Evolutionary conservation across 2,329 filamentous ascomycete species (phyloP).

Genomic region (Mycosphaerelloides madeirae): DNA sequence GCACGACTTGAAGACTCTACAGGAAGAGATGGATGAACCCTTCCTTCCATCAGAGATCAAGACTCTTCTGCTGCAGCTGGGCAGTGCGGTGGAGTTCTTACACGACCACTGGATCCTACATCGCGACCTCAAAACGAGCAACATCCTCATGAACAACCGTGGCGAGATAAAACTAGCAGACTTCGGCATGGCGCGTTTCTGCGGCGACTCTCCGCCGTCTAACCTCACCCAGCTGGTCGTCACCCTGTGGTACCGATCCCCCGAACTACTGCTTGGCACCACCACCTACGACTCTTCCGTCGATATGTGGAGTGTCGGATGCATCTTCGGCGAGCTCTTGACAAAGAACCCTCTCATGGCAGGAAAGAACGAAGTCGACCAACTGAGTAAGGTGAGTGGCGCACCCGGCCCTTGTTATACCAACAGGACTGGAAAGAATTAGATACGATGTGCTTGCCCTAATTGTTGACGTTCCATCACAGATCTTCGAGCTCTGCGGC

Average conservation of each 20-base stretch:
- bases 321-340: conserved; percentile 89
- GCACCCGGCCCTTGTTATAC: conserved; percentile 18
- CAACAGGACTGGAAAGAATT: conserved; percentile 24
- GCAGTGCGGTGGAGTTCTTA: conserved; percentile 74
- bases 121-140: conserved; percentile 88
- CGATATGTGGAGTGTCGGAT: conserved; percentile 95
- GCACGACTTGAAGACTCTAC: conserved; percentile 89
- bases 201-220: conserved; percentile 66
- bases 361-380: conserved; percentile 87
- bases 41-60: conserved; percentile 92
- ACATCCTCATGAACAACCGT: conserved; percentile 90
- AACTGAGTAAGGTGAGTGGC: conserved; percentile 60
- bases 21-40: conserved; percentile 89
- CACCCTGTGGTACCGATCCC: conserved; percentile 92
- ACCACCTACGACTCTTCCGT: conserved; percentile 69
- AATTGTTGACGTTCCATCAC: conserved; percentile 21
- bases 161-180: conserved; percentile 94
- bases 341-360: conserved; percentile 77
- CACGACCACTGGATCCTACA: conserved; percentile 85
- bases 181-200: conserved; percentile 95
- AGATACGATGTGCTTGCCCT: conserved; percentile 15
- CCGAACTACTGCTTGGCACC: conserved; percentile 81
- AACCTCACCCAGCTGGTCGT: conserved; percentile 89
- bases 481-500: conserved; percentile 84
- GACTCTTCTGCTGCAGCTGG: conserved; percentile 78